Evolutionary conservation across 164 flowering plant species (phyloP).

Genomic region (Macadamia integrifolia): DNA sequence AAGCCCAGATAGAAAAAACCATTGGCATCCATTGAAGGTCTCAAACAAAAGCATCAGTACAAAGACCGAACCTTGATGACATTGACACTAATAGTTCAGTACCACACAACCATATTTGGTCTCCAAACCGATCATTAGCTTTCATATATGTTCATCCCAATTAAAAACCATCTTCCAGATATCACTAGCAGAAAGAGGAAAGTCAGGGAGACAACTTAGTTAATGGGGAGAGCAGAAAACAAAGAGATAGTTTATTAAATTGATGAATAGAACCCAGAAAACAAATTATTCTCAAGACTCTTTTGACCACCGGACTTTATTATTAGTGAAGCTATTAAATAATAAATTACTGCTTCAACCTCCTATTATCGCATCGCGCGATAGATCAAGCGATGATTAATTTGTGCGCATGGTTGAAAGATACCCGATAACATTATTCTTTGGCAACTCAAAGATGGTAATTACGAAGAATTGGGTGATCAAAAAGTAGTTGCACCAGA

Average conservation of each 20-base stretch:
- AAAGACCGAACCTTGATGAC: slow-evolving; percentile 18
- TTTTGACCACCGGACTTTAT: slow-evolving; percentile 29
- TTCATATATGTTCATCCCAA: neutral
- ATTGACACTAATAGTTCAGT: too few species aligned
- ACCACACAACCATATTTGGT: neutral
- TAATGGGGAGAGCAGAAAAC: slow-evolving; percentile 30
- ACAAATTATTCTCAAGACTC: slow-evolving; percentile 28
- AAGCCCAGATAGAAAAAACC: slow-evolving; percentile 4
- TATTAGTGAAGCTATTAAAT: slow-evolving; percentile 4
- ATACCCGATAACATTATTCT: neutral
- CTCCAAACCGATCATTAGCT: neutral
- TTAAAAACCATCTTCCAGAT: neutral
- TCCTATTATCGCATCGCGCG: slow-evolving; percentile 26
- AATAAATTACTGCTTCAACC: slow-evolving; percentile 11
- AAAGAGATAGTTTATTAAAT: slow-evolving; percentile 20
- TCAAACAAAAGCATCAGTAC: slow-evolving; percentile 1
- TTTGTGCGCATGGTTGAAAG: neutral
- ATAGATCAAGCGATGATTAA: slow-evolving; percentile 16
- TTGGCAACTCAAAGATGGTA: neutral
- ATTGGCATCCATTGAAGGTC: slow-evolving; percentile 9
- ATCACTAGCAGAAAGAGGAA: neutral
- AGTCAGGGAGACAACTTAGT: neutral
- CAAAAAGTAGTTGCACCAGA: too few species aligned
- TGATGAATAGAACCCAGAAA: slow-evolving; percentile 13
- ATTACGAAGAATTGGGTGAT: too few species aligned